Percentiles rank a stretch among this genome's conserved stretches.
Evolutionary conservation across 148 eudicot species (phyloP).

Genomic region (Oxyria digyna): DNA sequence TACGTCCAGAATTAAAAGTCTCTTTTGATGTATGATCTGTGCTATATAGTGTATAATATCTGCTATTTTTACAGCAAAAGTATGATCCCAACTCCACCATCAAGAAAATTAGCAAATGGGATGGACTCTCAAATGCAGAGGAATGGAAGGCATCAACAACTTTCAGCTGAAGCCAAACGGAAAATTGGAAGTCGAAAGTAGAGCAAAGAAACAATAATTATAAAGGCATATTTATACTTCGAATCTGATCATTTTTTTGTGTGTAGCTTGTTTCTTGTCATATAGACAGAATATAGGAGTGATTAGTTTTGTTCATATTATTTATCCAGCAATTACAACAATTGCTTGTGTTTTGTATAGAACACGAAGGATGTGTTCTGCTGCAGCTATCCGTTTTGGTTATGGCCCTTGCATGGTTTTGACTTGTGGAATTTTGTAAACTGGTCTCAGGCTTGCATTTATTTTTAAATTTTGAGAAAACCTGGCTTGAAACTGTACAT

Average conservation of each 20-base stretch:
- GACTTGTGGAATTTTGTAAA: too few species aligned
- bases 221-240: conserved; percentile 3
- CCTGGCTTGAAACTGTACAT: neutral
- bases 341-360: conserved; percentile 4
- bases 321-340: conserved; percentile 2
- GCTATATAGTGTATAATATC: neutral
- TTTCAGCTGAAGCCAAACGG: conserved; percentile 46
- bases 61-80: conserved; percentile 23
- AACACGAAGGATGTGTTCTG: neutral
- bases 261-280: neutral
- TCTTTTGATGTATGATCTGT: neutral
- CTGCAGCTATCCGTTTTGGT: neutral
- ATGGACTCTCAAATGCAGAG: conserved; percentile 24
- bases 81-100: conserved; percentile 39
- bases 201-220: conserved; percentile 4
- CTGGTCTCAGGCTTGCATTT: neutral
- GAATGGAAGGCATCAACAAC: conserved; percentile 43
- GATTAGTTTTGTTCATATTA: neutral
- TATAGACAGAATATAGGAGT: neutral
- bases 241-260: neutral
- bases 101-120: conserved; percentile 23
- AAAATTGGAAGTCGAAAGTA: conserved; percentile 62
- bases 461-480: neutral
- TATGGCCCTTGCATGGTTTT: too few species aligned
- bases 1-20: conserved; percentile 14